Evolutionary conservation across 2,329 filamentous ascomycete genomes (phyloP).

Genomic region (Calonectria montana): DNA sequence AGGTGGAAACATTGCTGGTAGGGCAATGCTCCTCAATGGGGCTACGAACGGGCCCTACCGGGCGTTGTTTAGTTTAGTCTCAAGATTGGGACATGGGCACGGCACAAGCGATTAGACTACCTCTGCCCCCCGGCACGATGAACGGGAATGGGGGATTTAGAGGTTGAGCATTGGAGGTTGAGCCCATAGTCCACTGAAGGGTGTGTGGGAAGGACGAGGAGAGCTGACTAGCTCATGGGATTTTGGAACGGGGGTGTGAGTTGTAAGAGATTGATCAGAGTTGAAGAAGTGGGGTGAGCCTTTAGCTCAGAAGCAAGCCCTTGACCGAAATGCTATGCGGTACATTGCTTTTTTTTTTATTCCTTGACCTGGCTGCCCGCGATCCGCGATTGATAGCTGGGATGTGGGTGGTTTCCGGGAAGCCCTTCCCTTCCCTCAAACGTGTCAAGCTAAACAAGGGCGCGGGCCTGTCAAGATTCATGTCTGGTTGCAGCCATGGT

Average conservation of each 20-base stretch:
- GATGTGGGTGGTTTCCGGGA: constrained; percentile 4
- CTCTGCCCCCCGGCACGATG: not conserved
- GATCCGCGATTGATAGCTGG: not conserved
- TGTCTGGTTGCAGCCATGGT: not conserved
- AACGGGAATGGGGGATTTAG: constrained; percentile 8
- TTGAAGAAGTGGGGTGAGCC: constrained; percentile 5
- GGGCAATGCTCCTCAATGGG: constrained; percentile 6
- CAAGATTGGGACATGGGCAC: not conserved
- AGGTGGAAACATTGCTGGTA: constrained; percentile 6
- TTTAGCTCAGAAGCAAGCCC: not conserved
- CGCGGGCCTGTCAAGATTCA: not conserved
- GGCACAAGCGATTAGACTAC: not conserved
- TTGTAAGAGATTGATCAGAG: not conserved
- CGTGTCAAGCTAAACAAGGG: not conserved
- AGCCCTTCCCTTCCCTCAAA: not conserved
- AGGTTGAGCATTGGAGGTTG: not conserved
- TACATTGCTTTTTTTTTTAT: not conserved
- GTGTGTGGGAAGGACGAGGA: not conserved
- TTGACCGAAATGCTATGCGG: not conserved
- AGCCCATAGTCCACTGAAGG: not conserved
- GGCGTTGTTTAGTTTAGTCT: constrained; percentile 9
- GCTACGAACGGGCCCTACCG: constrained; percentile 10
- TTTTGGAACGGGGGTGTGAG: not conserved
- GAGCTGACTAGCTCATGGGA: not conserved
- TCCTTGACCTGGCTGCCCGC: not conserved